These are phyloP conservation scores for Lyophyllum atratum DNA, from an alignment of 768 basidiomycete genomes.

Conservation along the genomic window DNA sequence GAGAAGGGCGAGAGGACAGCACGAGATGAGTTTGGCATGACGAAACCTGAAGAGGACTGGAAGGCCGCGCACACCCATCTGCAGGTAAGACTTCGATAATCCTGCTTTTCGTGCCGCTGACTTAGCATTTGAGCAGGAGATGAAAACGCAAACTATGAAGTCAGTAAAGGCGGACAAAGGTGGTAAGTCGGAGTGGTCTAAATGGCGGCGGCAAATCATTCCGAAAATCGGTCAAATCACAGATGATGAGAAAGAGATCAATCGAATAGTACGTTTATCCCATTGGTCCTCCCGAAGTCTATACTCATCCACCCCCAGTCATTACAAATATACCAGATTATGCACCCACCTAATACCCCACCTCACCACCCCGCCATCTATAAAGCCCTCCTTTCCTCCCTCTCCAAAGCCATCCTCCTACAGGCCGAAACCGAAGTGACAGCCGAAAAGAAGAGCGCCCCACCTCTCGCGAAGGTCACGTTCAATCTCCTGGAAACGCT, in stretches of 20 bases:
- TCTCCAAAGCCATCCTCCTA: constrained; percentile 83
- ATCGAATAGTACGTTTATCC: constrained; percentile 58
- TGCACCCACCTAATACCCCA: constrained; percentile 28
- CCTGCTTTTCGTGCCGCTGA: background rate
- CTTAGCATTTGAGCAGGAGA: constrained; percentile 36
- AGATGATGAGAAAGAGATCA: constrained; percentile 61
- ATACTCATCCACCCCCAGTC: constrained; percentile 29
- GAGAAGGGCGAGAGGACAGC: constrained; percentile 29
- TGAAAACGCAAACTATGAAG: constrained; percentile 68
- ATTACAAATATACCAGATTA: constrained; percentile 37
- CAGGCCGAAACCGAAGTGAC: constrained; percentile 94
- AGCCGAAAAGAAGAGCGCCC: constrained; percentile 83
- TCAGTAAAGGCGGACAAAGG: constrained; percentile 59
- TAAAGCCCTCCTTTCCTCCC: constrained; percentile 78
- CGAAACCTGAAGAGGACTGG: constrained; percentile 68
- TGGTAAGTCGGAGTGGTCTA: constrained; percentile 63
- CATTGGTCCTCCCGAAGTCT: constrained; percentile 6
- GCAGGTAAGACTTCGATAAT: constrained; percentile 40
- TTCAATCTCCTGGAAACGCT: constrained; percentile 64
- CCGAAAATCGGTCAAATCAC: constrained; percentile 89
- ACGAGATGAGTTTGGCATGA: constrained; percentile 49
- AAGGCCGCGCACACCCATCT: constrained; percentile 51
- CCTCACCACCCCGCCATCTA: constrained; percentile 52
- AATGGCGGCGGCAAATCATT: constrained; percentile 74
- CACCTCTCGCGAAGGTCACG: constrained; percentile 78